Percentiles rank a stretch among this genome's conserved stretches.
Evolutionary conservation across 2,329 filamentous ascomycete species (phyloP).

Genomic region (Gnomoniopsis sp.): DNA sequence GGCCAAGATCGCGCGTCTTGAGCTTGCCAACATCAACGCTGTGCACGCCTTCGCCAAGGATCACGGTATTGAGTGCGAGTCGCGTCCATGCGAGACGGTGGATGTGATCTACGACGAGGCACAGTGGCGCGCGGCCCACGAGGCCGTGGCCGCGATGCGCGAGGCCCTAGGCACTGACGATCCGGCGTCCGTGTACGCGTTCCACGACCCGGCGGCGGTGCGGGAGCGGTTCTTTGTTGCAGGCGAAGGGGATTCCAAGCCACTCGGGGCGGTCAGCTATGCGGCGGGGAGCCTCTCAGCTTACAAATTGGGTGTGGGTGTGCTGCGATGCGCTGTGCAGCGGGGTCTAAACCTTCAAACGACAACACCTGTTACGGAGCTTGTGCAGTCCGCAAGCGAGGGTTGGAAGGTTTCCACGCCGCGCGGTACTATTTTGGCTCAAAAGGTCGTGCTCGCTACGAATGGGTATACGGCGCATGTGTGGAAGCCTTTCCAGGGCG

Average conservation of each 20-base stretch:
- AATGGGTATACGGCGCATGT: slow-evolving; percentile 50
- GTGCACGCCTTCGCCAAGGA: slow-evolving; percentile 50
- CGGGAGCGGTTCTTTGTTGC: slow-evolving; percentile 12
- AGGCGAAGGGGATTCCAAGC: slow-evolving; percentile 26
- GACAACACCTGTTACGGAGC: slow-evolving; percentile 39
- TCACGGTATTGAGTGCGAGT: slow-evolving; percentile 48
- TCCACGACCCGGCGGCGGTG: slow-evolving; percentile 25
- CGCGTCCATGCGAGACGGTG: slow-evolving; percentile 47
- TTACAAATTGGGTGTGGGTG: slow-evolving; percentile 36
- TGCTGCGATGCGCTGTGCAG: slow-evolving; percentile 41
- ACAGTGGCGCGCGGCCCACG: slow-evolving; percentile 35
- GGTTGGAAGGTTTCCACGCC: slow-evolving; percentile 39
- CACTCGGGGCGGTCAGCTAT: slow-evolving; percentile 46
- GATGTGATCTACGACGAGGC: slow-evolving; percentile 54
- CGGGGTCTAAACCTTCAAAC: slow-evolving; percentile 51
- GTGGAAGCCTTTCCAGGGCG: slow-evolving; percentile 39
- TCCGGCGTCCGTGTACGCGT: slow-evolving; percentile 39
- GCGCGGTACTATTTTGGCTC: slow-evolving; percentile 38
- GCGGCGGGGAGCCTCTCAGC: slow-evolving; percentile 38
- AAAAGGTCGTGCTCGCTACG: slow-evolving; percentile 47
- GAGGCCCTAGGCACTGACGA: slow-evolving; percentile 37
- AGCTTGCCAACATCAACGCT: slow-evolving; percentile 50
- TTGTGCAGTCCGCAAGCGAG: slow-evolving; percentile 19
- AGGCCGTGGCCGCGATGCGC: slow-evolving; percentile 42
- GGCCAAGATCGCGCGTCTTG: slow-evolving; percentile 46